Evolutionary conservation across 2,329 filamentous ascomycete species (phyloP).

Genomic region (Thelonectria blattea): DNA sequence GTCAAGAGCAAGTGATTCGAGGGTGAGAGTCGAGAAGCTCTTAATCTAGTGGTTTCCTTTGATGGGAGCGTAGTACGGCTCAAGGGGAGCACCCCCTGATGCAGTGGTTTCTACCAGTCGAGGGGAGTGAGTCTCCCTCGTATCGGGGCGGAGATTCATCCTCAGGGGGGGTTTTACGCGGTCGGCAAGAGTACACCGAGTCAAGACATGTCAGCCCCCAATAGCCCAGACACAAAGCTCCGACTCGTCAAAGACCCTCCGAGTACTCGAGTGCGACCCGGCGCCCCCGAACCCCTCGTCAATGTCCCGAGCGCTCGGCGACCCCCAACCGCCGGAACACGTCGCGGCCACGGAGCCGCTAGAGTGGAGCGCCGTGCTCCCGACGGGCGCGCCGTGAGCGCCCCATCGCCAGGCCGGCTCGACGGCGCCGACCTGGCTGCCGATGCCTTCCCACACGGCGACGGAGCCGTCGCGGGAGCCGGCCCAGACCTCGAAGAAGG

Average conservation of each 20-base stretch:
- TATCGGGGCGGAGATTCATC: not conserved
- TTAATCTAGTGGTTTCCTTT: not conserved
- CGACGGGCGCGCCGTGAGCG: conserved; percentile 54
- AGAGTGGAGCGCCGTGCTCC: conserved; percentile 56
- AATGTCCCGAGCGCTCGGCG: conserved; percentile 23
- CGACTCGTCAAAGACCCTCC: conserved; percentile 33
- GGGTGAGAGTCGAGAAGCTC: not conserved
- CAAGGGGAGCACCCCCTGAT: too few relatives aligned
- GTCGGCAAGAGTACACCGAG: not conserved
- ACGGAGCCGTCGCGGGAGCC: conserved; percentile 61
- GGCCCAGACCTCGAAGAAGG: conserved; percentile 67
- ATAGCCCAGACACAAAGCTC: conserved; percentile 37
- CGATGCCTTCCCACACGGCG: conserved; percentile 65
- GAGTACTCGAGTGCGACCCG: conserved; percentile 11
- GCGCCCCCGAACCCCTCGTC: conserved; percentile 18
- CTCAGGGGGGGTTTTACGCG: not conserved
- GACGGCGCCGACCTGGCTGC: conserved; percentile 51
- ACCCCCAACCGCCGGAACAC: conserved; percentile 61
- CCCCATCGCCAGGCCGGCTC: conserved; percentile 57
- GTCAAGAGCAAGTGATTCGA: not conserved
- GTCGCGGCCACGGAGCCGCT: conserved; percentile 63
- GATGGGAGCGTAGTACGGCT: not conserved
- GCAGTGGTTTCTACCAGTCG: too few relatives aligned
- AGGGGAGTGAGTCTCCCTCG: too few relatives aligned
- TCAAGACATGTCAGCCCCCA: conserved; percentile 15